Conservation (phyloP, 2,329 filamentous ascomycete genomes). For the Monosporascus sp. region DNA sequence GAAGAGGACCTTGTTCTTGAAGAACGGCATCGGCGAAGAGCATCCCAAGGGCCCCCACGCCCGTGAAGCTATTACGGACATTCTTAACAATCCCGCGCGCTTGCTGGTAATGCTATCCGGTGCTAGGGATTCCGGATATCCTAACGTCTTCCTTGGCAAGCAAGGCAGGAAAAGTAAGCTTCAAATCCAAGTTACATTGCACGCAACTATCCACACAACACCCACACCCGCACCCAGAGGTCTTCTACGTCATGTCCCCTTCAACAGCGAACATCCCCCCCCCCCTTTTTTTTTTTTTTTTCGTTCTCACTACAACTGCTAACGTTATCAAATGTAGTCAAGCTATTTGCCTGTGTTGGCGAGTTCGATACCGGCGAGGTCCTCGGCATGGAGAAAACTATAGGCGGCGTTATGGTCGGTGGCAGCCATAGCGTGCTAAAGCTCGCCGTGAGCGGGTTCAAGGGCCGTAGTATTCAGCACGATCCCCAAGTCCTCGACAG, state of each 20-base stretch:
- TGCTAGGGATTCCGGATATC: neutral
- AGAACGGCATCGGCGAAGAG: conserved; percentile 3
- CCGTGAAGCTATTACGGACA: conserved; percentile 5
- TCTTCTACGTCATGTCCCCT: too few species aligned
- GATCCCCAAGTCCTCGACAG: conserved; percentile 11
- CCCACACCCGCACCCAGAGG: too few species aligned
- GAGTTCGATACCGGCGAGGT: conserved; percentile 11
- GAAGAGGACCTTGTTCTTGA: conserved; percentile 7
- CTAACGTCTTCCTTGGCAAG: neutral
- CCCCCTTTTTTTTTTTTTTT: too few species aligned
- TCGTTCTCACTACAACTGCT: neutral
- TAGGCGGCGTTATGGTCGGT: conserved; percentile 12
- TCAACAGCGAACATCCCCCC: too few species aligned
- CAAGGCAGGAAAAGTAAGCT: neutral
- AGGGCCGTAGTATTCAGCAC: conserved; percentile 2
- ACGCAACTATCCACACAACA: too few species aligned
- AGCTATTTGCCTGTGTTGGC: neutral
- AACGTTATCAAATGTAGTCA: neutral
- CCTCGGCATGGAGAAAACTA: conserved; percentile 14
- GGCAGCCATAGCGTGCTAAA: conserved; percentile 11
- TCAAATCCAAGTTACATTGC: too few species aligned
- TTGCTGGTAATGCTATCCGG: neutral
- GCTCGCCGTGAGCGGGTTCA: conserved; percentile 14
- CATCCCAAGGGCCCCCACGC: conserved; percentile 2
- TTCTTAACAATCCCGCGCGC: conserved; percentile 7